Evolutionary conservation across 805 yeast genomes (phyloP).

Genomic region (Myxozyma monticola): DNA sequence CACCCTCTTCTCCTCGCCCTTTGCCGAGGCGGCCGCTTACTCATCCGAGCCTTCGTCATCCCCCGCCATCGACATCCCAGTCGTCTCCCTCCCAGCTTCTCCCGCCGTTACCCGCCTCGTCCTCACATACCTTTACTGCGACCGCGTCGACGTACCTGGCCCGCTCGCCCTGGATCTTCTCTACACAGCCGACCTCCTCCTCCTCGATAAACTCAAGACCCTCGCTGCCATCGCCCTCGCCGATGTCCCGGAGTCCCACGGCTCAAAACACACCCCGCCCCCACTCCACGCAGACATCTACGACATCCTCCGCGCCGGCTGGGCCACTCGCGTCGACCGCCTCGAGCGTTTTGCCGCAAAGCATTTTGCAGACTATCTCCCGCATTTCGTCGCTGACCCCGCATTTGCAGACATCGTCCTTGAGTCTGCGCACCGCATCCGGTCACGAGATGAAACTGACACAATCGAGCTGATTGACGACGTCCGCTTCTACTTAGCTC

Average conservation of each 20-base stretch:
- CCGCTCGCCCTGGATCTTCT: constrained; percentile 56
- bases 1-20: constrained; percentile 59
- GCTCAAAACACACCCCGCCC: constrained; percentile 22
- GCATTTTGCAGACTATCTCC: constrained; percentile 54
- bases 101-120: constrained; percentile 51
- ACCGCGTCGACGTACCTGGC: constrained; percentile 54
- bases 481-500: constrained; percentile 60
- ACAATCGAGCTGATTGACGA: constrained; percentile 80
- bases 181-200: constrained; percentile 54
- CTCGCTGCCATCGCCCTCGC: constrained; percentile 52
- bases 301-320: constrained; percentile 61
- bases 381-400: constrained; percentile 40
- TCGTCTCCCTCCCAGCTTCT: constrained; percentile 39
- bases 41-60: constrained; percentile 32
- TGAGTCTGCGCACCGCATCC: constrained; percentile 59
- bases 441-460: constrained; percentile 67
- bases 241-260: constrained; percentile 1
- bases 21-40: constrained; percentile 39
- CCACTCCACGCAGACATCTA: constrained; percentile 44
- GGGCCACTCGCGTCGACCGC: constrained; percentile 66
- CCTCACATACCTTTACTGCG: constrained; percentile 59
- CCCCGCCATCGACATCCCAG: constrained; percentile 21
- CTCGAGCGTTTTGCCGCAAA: constrained; percentile 65
- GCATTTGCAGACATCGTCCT: constrained; percentile 44
- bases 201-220: constrained; percentile 61